phyloP scores from a whole-genome alignment of 805 yeast genomes.

The Yamadazyma akitaensis region DNA sequence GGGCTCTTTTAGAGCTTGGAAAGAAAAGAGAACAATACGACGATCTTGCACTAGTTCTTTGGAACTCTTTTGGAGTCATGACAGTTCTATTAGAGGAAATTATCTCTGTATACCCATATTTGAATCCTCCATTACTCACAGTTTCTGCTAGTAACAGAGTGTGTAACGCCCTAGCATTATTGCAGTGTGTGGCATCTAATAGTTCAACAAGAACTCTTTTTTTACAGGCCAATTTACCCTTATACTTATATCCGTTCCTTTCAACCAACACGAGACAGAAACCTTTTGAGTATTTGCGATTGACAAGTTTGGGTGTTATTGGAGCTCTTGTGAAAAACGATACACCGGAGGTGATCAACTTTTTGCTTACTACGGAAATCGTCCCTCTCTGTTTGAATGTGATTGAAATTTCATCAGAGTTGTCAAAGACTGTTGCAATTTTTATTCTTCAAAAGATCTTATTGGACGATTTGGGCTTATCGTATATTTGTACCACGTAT shows the following conservation, averaged over 20 bases:
- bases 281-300: slow-evolving; percentile 88
- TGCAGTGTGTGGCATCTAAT: slow-evolving; percentile 97
- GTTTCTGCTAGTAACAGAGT: slow-evolving; percentile 89
- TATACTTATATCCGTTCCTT: slow-evolving; percentile 89
- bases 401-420: slow-evolving; percentile 92
- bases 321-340: slow-evolving; percentile 97
- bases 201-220: slow-evolving; percentile 83
- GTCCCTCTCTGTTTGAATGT: slow-evolving; percentile 92
- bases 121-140: slow-evolving; percentile 81
- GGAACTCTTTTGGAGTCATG: slow-evolving; percentile 98
- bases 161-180: slow-evolving; percentile 89
- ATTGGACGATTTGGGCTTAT: slow-evolving; percentile 86
- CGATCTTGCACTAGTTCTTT: slow-evolving; percentile 84
- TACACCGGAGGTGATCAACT: slow-evolving; percentile 90
- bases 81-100: slow-evolving; percentile 87
- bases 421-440: slow-evolving; percentile 93
- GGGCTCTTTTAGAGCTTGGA: slow-evolving; percentile 88
- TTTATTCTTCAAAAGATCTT: slow-evolving; percentile 92
- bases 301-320: slow-evolving; percentile 92
- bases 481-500: slow-evolving; percentile 90
- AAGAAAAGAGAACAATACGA: slow-evolving; percentile 93
- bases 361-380: slow-evolving; percentile 90
- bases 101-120: slow-evolving; percentile 81
- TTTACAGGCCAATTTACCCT: slow-evolving; percentile 85
- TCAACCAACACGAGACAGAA: slow-evolving; percentile 89